Percentiles rank a stretch among this genome's conserved stretches.
Conservation (phyloP, 345 rosid species). For the Eucalyptus microcorys region DNA sequence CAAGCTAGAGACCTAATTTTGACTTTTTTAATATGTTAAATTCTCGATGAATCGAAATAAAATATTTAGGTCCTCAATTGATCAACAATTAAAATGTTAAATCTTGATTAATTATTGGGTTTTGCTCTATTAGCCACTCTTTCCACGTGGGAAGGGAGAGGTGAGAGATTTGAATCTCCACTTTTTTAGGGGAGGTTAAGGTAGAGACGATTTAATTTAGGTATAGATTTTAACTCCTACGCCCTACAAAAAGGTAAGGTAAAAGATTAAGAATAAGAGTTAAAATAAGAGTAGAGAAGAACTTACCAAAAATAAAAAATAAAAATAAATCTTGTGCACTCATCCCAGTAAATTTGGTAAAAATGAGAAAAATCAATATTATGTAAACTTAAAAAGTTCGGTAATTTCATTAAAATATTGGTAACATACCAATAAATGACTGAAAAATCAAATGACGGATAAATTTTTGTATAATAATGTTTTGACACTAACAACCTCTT, state of each 20-base stretch:
- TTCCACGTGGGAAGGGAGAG: no score
- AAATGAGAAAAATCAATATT: not conserved
- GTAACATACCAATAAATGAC: not conserved
- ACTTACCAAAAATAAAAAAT: no score
- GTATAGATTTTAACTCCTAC: no score
- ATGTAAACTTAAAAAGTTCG: not conserved
- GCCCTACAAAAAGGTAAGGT: fast-evolving
- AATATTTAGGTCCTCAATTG: not conserved
- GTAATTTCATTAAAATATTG: not conserved
- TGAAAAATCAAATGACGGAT: not conserved
- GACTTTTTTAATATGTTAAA: not conserved
- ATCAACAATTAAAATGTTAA: not conserved
- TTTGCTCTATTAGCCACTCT: no score
- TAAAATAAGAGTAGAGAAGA: fast-evolving
- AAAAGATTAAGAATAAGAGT: fast-evolving
- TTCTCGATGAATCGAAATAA: not conserved
- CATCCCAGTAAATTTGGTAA: not conserved
- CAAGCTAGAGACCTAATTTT: not conserved
- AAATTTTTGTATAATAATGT: not conserved
- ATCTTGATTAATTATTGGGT: not conserved
- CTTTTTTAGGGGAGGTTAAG: fast-evolving
- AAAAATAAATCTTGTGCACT: not conserved
- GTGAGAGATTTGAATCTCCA: fast-evolving
- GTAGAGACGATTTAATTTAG: no score
- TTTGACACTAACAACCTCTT: not conserved